Evolutionary conservation across 2,329 filamentous ascomycete species (phyloP), one percentile per base, ranked within the genome.

Genomic region (Colletotrichum graminicola): DNA sequence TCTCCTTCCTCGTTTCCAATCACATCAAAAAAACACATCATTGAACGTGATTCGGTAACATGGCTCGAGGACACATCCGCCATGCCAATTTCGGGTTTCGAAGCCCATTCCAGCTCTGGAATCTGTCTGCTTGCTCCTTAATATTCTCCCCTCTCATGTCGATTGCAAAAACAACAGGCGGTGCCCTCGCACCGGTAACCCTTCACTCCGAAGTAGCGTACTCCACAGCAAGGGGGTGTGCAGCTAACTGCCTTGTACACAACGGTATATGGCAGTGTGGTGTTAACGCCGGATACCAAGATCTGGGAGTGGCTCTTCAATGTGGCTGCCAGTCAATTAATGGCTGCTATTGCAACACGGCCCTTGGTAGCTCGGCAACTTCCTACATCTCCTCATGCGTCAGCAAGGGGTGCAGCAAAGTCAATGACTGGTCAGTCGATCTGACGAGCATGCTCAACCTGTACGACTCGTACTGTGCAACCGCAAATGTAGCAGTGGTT

Each of bases 271-370:
- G 52, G 21, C 57, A 41, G 11, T 77, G 76, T 60, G 73, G 75
- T 49, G 54, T 67, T 11, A 69, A 74, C 73, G 71, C 75, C 60
- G 76, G 76, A 55, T 68, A 69, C 23, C 45, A 54, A 3, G 61
- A 65, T 14, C 73, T 78, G 5, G 76, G 76, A 36, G 66, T 73
- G 39, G 70, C 72, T 16, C 70, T 77, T 5, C 73, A 74, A 36
- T 77, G 76, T 66, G 75, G 75, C 29, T 77, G 74, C 70, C 63
- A 62, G 14, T 74, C 75, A 6, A 73, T 74, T 65, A 77, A 78
- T 65, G 75, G 66, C 41, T 78, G 77, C 67, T 75, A 74, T 67
- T 78, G 76, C 67, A 75, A 73, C 62, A 70, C 74, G 12, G 71
- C 63, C 41, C 73, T 75, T 47, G 74, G 66, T 5, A 69, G 66